phyloP scores from a whole-genome alignment of 768 basidiomycete genomes.

The Suillus fuscotomentosus region DNA sequence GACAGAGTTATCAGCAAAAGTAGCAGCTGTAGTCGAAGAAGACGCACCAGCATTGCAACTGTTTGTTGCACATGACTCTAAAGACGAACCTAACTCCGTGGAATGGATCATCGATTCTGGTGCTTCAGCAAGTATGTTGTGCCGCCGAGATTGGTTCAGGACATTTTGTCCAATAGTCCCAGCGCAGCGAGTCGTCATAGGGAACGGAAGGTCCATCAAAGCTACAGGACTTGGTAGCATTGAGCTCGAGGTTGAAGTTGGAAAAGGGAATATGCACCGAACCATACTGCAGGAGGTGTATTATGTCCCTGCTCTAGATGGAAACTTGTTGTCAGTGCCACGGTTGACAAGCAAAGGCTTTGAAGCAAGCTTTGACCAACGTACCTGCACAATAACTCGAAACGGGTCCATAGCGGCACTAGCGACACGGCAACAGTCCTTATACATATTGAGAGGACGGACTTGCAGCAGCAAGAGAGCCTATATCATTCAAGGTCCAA shows the following conservation, averaged over 20 bases:
- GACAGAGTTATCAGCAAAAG: neutral
- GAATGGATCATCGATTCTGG: conserved; percentile 8
- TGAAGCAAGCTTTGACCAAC: neutral
- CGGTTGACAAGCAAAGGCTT: too few relatives aligned
- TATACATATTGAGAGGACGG: conserved; percentile 5
- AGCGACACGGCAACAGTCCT: neutral
- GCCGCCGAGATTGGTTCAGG: conserved; percentile 6
- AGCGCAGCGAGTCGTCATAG: neutral
- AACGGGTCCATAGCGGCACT: neutral
- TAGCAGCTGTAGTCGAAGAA: neutral
- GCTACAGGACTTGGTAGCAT: too few relatives aligned
- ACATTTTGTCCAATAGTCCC: neutral
- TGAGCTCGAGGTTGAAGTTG: too few relatives aligned
- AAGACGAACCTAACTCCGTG: neutral
- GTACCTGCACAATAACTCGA: neutral
- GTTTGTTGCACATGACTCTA: neutral
- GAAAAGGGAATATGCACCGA: too few relatives aligned
- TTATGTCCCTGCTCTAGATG: too few relatives aligned
- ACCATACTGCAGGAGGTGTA: too few relatives aligned
- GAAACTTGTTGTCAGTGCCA: too few relatives aligned
- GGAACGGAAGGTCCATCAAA: too few relatives aligned
- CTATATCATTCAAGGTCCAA: conserved; percentile 1
- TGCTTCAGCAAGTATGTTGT: conserved; percentile 1
- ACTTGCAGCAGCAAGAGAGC: neutral
- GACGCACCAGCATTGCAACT: neutral